phyloP scores from a whole-genome alignment of 148 eudicot species.

The Vaccinium darrowii region DNA sequence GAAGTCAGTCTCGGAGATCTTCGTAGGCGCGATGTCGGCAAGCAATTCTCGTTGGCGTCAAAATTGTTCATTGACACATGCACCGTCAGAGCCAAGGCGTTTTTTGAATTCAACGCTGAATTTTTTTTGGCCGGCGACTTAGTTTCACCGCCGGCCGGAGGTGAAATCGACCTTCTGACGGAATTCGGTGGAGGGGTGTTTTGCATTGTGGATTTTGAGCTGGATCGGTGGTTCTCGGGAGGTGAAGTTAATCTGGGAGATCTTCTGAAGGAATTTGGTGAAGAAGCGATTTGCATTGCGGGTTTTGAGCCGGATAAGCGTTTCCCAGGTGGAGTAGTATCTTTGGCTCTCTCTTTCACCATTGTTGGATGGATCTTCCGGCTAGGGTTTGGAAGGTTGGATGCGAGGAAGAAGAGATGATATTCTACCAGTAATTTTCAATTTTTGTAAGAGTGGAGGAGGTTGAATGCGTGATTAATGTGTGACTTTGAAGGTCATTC shows the following conservation, averaged over 20 bases:
- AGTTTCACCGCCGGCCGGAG: background rate
- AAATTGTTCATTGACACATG: background rate
- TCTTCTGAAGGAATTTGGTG: too few species aligned
- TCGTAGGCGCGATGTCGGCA: background rate
- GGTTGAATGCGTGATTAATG: background rate
- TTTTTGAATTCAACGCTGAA: background rate
- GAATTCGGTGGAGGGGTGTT: background rate
- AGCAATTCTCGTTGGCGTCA: background rate
- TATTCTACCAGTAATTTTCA: too few species aligned
- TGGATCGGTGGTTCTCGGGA: background rate
- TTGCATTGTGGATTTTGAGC: slow-evolving; percentile 1
- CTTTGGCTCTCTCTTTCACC: too few species aligned
- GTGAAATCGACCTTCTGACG: background rate
- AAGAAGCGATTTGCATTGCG: too few species aligned
- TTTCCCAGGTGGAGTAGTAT: too few species aligned
- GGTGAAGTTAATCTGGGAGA: too few species aligned
- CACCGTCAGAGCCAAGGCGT: background rate
- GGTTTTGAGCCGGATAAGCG: too few species aligned
- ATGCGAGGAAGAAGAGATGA: background rate
- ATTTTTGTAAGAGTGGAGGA: background rate
- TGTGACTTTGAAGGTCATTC: too few species aligned
- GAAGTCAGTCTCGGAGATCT: background rate
- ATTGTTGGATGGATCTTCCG: background rate
- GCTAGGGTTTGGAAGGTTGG: background rate
- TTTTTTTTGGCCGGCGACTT: background rate